Percentiles rank a stretch among this genome's conserved stretches.
These are phyloP conservation scores for Candida albicans DNA, from an alignment of 1,139 yeast species.

Conservation along the genomic window DNA sequence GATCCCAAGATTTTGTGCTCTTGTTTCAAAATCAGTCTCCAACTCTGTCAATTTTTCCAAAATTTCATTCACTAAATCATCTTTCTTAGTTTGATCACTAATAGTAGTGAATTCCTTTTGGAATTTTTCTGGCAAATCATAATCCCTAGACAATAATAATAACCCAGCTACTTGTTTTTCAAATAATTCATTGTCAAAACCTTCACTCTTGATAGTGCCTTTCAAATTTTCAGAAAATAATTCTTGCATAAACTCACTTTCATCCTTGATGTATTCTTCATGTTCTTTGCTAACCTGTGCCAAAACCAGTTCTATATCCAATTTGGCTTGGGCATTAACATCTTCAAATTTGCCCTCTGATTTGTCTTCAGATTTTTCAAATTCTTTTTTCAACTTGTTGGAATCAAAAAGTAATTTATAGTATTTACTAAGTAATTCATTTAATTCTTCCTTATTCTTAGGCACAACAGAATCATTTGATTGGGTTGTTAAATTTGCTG, in stretches of 20 bases:
- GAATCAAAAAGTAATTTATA: conserved; percentile 18
- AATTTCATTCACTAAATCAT: conserved; percentile 15
- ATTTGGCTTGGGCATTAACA: conserved; percentile 23
- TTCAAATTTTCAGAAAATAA: conserved; percentile 11
- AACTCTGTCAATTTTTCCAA: conserved; percentile 14
- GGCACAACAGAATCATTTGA: conserved; percentile 22
- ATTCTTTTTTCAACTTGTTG: conserved; percentile 14
- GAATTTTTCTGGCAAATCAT: conserved; percentile 64
- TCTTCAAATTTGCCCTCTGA: conserved; percentile 17
- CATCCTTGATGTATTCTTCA: conserved; percentile 25
- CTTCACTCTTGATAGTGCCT: conserved; percentile 2
- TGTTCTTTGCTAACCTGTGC: conserved; percentile 31
- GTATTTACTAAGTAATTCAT: conserved; percentile 32
- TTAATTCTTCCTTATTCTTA: conserved; percentile 30
- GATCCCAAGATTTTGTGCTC: conserved; percentile 34
- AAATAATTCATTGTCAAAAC: conserved; percentile 52
- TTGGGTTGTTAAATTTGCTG: not conserved
- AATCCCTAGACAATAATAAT: conserved; percentile 72
- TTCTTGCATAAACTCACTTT: conserved; percentile 23
- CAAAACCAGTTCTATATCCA: conserved; percentile 33
- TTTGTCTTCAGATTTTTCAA: conserved; percentile 11
- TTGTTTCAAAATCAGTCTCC: conserved; percentile 24
- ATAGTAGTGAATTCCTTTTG: conserved; percentile 19
- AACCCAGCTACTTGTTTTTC: conserved; percentile 72
- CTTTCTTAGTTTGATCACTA: conserved; percentile 1